Conservation (phyloP, 148 eudicot genomes). For the Nepenthes gracilis region DNA sequence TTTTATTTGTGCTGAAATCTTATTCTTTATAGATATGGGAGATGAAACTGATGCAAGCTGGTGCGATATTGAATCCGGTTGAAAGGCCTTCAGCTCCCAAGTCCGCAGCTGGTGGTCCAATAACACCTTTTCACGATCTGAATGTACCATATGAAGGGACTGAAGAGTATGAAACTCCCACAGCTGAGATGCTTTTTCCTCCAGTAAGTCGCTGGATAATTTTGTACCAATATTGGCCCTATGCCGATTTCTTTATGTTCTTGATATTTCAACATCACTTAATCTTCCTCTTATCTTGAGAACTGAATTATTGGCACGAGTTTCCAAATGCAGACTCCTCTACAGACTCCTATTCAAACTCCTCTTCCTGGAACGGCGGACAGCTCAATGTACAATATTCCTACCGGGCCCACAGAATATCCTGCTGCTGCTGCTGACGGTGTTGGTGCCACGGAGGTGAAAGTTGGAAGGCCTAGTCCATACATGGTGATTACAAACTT, state of each 20-base stretch:
- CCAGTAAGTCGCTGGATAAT: slow-evolving; percentile 43
- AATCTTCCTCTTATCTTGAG: not conserved
- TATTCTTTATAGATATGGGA: slow-evolving; percentile 66
- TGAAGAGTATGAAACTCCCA: slow-evolving; percentile 96
- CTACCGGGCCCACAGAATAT: slow-evolving; percentile 69
- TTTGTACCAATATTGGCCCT: too few relatives aligned
- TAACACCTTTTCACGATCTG: slow-evolving; percentile 84
- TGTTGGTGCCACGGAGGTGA: slow-evolving; percentile 27
- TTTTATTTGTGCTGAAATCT: slow-evolving; percentile 5
- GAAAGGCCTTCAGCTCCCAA: slow-evolving; percentile 48
- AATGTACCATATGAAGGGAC: slow-evolving; percentile 92
- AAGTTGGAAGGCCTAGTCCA: slow-evolving; percentile 66
- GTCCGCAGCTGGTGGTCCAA: slow-evolving; percentile 33
- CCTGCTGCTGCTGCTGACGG: slow-evolving; percentile 34
- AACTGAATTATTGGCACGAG: not conserved
- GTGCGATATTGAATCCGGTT: slow-evolving; percentile 60
- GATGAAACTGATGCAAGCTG: slow-evolving; percentile 82
- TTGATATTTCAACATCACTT: not conserved
- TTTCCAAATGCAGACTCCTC: slow-evolving; percentile 40
- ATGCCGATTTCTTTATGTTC: too few relatives aligned
- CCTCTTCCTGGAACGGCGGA: slow-evolving; percentile 79
- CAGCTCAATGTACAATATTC: slow-evolving; percentile 65
- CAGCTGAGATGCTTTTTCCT: slow-evolving; percentile 91
- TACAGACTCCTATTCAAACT: slow-evolving; percentile 80
- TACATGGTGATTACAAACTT: slow-evolving; percentile 47